phyloP scores from a whole-genome alignment of 2,329 filamentous ascomycete genomes.

The Phyllachora maydis region DNA sequence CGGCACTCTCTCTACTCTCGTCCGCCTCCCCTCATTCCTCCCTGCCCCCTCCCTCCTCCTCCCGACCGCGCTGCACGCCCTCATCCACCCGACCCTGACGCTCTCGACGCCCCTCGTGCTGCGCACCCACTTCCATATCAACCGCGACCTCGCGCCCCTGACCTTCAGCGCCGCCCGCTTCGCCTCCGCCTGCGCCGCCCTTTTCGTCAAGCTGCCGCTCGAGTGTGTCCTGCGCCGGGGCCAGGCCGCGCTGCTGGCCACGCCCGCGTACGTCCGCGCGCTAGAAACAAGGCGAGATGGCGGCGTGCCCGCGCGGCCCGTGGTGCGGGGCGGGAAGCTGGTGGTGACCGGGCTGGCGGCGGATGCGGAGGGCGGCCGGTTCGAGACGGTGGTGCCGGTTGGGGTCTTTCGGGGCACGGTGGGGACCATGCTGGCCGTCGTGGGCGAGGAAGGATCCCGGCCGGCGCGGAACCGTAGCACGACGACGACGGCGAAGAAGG shows the following conservation, averaged over 20 bases:
- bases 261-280: conserved; percentile 27
- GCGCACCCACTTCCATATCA: conserved; percentile 65
- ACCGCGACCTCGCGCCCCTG: conserved; percentile 60
- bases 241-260: conserved; percentile 53
- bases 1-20: conserved; percentile 58
- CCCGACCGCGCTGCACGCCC: conserved; percentile 73
- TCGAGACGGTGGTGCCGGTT: conserved; percentile 60
- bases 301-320: too few relatives aligned
- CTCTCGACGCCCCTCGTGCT: conserved; percentile 71
- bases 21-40: conserved; percentile 56
- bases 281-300: too few relatives aligned
- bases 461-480: conserved; percentile 16
- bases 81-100: conserved; percentile 64
- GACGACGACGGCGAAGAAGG: conserved; percentile 11
- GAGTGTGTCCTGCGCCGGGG: conserved; percentile 83
- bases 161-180: conserved; percentile 72
- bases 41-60: conserved; percentile 52
- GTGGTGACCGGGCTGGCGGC: too few relatives aligned
- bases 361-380: conserved; percentile 8
- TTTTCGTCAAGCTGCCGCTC: conserved; percentile 72
- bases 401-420: conserved; percentile 70
- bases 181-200: conserved; percentile 55
- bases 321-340: conserved; percentile 5
- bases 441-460: conserved; percentile 58
- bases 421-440: conserved; percentile 80